Evolutionary conservation across 202 grass and related monocot species (phyloP), one percentile per base, ranked within the genome.

Genomic region (Sporobolus alterniflorus): DNA sequence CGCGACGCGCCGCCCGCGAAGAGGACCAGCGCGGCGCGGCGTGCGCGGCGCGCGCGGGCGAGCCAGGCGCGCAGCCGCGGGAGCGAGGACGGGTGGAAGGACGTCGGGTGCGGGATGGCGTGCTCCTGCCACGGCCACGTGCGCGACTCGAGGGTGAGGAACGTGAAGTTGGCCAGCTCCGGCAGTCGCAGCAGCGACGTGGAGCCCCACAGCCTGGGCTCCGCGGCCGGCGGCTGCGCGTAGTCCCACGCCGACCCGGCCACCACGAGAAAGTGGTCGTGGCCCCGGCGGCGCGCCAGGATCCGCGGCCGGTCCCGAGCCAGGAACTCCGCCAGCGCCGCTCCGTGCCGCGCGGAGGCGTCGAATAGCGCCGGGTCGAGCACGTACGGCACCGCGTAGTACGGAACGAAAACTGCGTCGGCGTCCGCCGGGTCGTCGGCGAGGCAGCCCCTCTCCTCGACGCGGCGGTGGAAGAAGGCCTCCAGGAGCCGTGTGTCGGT

Each of bases 181-280:
- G 82, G 74, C 29, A 86, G 85, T 30, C 62, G 73, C 34, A 92
- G 51, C 30, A 96, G 80, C 69, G 81, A 83, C 64, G 77, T 96
- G 48, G 56, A 79, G n/a, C 81, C 88, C 73, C 59, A 79, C 15
- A 66, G 57, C 59, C 69, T 66, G 9, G 77, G 59, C 41, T 83
- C 82, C 49, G 13, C 5, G 7, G 4, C 28, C 11, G 32, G 88
- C 34, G 24, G 31, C 75, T 83, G 84, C 11, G 88, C 70, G 60
- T 94, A 80, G 75, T 94, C 94, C 91, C 88, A 88, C 24, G 83
- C 74, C 9, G 88, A 69, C 8, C 91, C 73, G 0, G 87, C 87
- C 1, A 84, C 26, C 42, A 86, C 87, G 33, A 97, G 24, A 80
- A 97, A 91, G 20, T 97, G 94, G 64, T 97, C 94, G 46, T 88